A percentile compares a stretch with the other conserved stretches of the same genome.
Evolutionary conservation across 768 basidiomycete genomes (phyloP).

Genomic region (Rhizopogon roseolus): DNA sequence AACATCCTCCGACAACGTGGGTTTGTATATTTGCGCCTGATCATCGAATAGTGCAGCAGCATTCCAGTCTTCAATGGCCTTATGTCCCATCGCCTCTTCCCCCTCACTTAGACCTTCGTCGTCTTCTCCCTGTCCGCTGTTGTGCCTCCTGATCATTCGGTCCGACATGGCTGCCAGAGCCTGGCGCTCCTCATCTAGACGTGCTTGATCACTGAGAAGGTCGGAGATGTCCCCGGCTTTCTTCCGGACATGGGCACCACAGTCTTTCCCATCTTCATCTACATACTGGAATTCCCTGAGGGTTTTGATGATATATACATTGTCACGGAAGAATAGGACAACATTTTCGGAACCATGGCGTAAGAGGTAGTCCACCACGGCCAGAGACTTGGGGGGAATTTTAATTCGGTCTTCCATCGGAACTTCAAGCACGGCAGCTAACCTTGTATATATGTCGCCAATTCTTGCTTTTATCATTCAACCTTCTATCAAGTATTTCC

Average conservation of each 20-base stretch:
- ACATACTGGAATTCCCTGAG: constrained; percentile 92
- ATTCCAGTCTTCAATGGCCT: no score
- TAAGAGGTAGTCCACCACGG: constrained; percentile 84
- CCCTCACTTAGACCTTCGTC: constrained; percentile 11
- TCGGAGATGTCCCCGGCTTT: constrained; percentile 95
- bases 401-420: background rate
- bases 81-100: no score
- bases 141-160: constrained; percentile 68
- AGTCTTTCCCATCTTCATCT: constrained; percentile 89
- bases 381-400: constrained; percentile 52
- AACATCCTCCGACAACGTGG: no score
- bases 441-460: constrained; percentile 98
- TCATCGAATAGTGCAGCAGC: no score
- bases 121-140: constrained; percentile 34
- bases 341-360: constrained; percentile 88
- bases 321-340: constrained; percentile 92
- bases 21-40: no score
- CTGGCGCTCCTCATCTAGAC: constrained; percentile 78
- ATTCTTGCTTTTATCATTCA: constrained; percentile 96
- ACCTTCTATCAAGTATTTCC: constrained; percentile 95
- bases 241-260: constrained; percentile 87
- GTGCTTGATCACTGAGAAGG: constrained; percentile 74
- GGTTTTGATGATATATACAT: constrained; percentile 92
- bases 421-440: constrained; percentile 6
- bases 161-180: constrained; percentile 83